Base-by-base conservation (phyloP, 176 grass and related monocot genomes). In the Thinopyrum elongatum region DNA sequence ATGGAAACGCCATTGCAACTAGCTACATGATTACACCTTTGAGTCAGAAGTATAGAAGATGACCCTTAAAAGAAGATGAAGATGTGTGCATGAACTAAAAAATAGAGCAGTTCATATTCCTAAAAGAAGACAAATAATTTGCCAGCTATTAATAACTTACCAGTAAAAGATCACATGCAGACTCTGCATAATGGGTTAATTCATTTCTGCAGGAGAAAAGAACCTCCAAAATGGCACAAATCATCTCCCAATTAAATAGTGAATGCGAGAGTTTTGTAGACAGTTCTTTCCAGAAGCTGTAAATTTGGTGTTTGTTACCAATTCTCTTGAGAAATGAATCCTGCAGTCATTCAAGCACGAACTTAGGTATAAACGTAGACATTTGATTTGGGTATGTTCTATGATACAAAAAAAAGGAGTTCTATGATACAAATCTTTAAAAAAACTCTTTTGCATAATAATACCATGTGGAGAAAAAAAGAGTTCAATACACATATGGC, bases 301-400 rank as follows among this genome's bases (percentile, higher is more conserved):
- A 92, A 76, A 84, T 86, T 53, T 90, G 83, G 82, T 98, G 78
- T 80, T 92, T 98, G 57, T 69, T 90, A 70, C 92, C 93, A 38
- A 95, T 94, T 83, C 81, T 90, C 88, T 94, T 98, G 60, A 95
- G 89, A 88, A 98, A 92, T n/a, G 86, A 90, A 84, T 86, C 96
- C 96, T 98, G 84, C 66, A 88, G 75, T 28, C 69, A 34, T 78
- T 72, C 35, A 55, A 74, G 31, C 14, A 90, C 62, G n/a, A 57
- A 67, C 10, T 92, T 35, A 92, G 90, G 67, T 17, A 80, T 28
- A 42, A 80, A 38, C 17, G 10, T 47, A 71, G 47, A 72, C 3
- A 76, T 22, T 34, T 66, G 7, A 83, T 59, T 80, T 81, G 28
- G 83, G n/a, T 74, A 83, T 38, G 47, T 78, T 53, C 59, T 58